These are phyloP conservation scores for Saraca asoca DNA, from an alignment of 331 rosid genomes.

Conservation along the genomic window DNA sequence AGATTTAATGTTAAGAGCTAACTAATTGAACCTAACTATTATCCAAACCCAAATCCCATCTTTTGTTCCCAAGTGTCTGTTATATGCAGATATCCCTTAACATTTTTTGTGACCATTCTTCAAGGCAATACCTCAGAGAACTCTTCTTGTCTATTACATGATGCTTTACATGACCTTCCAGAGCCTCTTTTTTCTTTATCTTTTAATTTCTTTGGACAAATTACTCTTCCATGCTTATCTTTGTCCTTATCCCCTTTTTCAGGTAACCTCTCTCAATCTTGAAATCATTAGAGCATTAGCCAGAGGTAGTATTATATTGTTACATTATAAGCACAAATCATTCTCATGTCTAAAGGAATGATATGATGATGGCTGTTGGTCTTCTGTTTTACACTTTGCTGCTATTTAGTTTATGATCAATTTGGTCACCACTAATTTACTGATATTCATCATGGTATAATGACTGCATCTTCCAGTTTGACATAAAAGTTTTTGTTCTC, in stretches of 20 bases:
- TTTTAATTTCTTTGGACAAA: constrained; percentile 10
- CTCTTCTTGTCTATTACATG: neutral
- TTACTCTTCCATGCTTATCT: constrained; percentile 31
- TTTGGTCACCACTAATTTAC: constrained; percentile 14
- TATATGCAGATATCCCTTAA: constrained; percentile 4
- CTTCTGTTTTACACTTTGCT: constrained; percentile 33
- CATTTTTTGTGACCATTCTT: neutral
- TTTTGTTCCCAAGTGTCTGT: constrained; percentile 1
- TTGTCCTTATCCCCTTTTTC: constrained; percentile 42
- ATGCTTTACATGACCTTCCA: neutral
- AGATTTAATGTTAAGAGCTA: neutral
- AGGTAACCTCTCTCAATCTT: constrained; percentile 90
- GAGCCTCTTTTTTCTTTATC: neutral
- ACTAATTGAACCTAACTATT: neutral
- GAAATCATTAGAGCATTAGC: constrained; percentile 95
- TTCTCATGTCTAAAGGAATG: neutral
- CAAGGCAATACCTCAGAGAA: neutral
- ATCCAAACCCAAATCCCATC: neutral
- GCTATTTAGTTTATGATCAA: neutral
- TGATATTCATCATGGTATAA: neutral
- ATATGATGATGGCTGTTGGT: neutral
- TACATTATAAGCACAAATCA: constrained; percentile 17
- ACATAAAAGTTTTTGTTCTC: neutral
- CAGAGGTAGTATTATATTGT: constrained; percentile 56
- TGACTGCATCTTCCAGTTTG: neutral